Base-by-base conservation (phyloP, 148 eudicot species). In the Spergularia marina region DNA sequence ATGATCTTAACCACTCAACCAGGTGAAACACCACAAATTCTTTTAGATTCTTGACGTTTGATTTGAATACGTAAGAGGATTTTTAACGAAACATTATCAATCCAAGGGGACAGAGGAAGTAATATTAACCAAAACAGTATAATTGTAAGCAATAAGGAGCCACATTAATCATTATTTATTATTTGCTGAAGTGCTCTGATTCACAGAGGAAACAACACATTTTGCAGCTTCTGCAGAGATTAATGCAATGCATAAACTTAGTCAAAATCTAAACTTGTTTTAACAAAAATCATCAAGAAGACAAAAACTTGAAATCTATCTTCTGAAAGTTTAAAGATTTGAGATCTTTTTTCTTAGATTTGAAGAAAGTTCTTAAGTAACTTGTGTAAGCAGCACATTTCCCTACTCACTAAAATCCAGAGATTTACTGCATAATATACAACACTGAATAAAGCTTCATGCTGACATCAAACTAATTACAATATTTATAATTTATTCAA, bases 361-460 rank as follows among this genome's bases (percentile, higher is more conserved):
- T 62, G 17, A 30, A 17, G 41, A 12, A 64, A 34, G 36, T 36
- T 25, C 36, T 60, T 10, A 60, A 25, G 65, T 8, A 21, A 21
- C 12, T 21, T 16, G 59, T 14, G 7, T 56, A 56, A 23, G 39
- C 34, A 25, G 13, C 65, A 60, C 65, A 60, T 15, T 60, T 39
- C 49, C 36, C 4, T 65, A 39, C 21, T 65, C 17, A 40, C 51
- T 65, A 0, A 65, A 65, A 39, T 65, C 5, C 53, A 41, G 12
- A 40, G 23, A 65, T 39, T 41, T n/a, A 65, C 53, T 0, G 65
- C 14, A 5, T 18, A 12, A 17, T 12, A 4, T 34, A 66, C 34
- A 20, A 72, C 40, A 23, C 69, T 36, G 21, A 78, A 16, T 66
- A 10, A 65, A 65, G 44, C 61, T 73, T 4, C 61, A 51, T 66